Percentiles rank a stretch among this genome's conserved stretches.
phyloP scores from a whole-genome alignment of 2,329 filamentous ascomycete species.

The Ilyonectria robusta region DNA sequence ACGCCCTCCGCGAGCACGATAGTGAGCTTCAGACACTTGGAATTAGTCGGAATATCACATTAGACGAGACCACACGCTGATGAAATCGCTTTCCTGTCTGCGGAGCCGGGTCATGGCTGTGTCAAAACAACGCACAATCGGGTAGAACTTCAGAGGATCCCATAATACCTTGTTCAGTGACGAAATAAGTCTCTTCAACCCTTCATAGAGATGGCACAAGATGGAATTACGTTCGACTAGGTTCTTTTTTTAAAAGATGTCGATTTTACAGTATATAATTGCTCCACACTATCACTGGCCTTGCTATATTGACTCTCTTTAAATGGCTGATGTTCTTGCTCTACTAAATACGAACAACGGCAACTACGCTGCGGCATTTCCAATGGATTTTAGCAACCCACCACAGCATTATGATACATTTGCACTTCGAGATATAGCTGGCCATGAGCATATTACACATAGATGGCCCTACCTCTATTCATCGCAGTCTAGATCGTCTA shows the following conservation, averaged over 20 bases:
- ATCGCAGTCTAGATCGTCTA: constrained; percentile 5
- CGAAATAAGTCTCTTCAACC: constrained; percentile 74
- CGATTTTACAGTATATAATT: constrained; percentile 44
- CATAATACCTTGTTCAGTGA: constrained; percentile 75
- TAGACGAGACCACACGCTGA: constrained; percentile 71
- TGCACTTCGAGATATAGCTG: constrained; percentile 68
- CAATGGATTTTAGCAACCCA: constrained; percentile 68
- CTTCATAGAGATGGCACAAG: constrained; percentile 62
- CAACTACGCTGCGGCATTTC: constrained; percentile 71
- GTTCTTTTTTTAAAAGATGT: constrained; percentile 75
- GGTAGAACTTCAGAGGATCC: constrained; percentile 74
- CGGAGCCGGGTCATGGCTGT: constrained; percentile 68
- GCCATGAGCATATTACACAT: constrained; percentile 62
- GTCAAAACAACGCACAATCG: constrained; percentile 66
- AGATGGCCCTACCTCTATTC: constrained; percentile 12
- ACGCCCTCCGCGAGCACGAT: constrained; percentile 69
- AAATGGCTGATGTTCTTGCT: constrained; percentile 66
- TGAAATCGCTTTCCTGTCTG: constrained; percentile 57
- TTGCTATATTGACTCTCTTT: constrained; percentile 53
- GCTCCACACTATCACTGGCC: no score
- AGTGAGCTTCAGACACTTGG: constrained; percentile 62
- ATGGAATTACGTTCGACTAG: constrained; percentile 67
- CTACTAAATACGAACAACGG: constrained; percentile 69
- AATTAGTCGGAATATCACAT: constrained; percentile 66
- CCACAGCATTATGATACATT: constrained; percentile 73